These are phyloP conservation scores for Phoma herbarum DNA, from an alignment of 2,329 filamentous ascomycete species.

Conservation along the genomic window DNA sequence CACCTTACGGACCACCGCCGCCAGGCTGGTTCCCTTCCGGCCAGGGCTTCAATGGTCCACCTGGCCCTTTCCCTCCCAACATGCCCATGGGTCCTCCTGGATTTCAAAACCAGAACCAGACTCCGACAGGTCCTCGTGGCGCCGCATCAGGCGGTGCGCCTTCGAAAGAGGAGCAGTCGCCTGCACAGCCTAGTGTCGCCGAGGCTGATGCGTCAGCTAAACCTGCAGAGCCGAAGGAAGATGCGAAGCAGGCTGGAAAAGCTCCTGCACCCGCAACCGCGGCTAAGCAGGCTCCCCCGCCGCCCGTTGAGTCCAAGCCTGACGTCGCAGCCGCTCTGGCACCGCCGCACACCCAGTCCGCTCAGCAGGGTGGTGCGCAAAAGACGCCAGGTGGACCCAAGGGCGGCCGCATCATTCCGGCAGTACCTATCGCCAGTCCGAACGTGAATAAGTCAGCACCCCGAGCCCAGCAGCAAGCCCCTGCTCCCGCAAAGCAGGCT, in stretches of 20 bases:
- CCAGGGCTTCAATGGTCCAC: constrained; percentile 76
- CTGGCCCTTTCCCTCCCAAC: constrained; percentile 69
- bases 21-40: constrained; percentile 79
- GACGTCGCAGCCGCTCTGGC: constrained; percentile 66
- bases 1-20: constrained; percentile 72
- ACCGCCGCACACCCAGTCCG: constrained; percentile 55
- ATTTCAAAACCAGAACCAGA: constrained; percentile 52
- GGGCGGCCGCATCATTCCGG: constrained; percentile 67
- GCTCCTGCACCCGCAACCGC: constrained; percentile 53
- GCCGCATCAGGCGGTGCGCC: constrained; percentile 41
- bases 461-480: constrained; percentile 49
- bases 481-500: constrained; percentile 52
- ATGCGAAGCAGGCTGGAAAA: constrained; percentile 51
- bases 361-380: constrained; percentile 40
- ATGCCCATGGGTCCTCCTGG: constrained; percentile 67
- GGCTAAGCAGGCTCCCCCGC: constrained; percentile 64
- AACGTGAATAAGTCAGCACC: constrained; percentile 46
- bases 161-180: constrained; percentile 41
- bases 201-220: constrained; percentile 59
- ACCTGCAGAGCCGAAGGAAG: constrained; percentile 63
- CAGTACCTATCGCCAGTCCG: constrained; percentile 67
- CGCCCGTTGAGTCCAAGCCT: constrained; percentile 74
- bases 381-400: constrained; percentile 56
- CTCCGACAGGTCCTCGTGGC: constrained; percentile 50
- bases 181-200: constrained; percentile 48